Evolutionary conservation across 2,329 filamentous ascomycete species (phyloP).

Genomic region (Beauveria asiatica): DNA sequence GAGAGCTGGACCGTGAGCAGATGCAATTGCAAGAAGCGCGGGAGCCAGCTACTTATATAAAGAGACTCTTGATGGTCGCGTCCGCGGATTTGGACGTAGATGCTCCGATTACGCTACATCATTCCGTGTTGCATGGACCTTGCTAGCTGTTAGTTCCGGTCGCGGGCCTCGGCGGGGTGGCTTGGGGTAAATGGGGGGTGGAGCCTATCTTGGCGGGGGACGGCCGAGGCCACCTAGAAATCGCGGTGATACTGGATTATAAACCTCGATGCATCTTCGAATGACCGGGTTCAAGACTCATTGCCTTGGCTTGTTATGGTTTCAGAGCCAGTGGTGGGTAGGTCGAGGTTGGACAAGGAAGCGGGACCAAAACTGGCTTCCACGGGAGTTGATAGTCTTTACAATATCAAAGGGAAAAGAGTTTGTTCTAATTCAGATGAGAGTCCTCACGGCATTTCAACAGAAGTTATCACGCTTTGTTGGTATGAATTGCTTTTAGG

Average conservation of each 20-base stretch:
- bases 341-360: not conserved
- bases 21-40: not conserved
- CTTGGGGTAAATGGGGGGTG: not conserved
- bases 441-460: not conserved
- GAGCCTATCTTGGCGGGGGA: not conserved
- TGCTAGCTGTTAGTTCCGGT: not conserved
- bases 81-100: not conserved
- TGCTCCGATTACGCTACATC: slow-evolving; percentile 1
- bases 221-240: not conserved
- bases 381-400: not conserved
- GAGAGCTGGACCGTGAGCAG: not conserved
- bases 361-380: not conserved
- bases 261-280: not conserved
- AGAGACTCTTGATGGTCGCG: not conserved
- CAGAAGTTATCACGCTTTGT: not conserved
- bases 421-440: not conserved
- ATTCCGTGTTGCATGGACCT: not conserved
- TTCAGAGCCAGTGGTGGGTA: not conserved
- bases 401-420: not conserved
- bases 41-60: not conserved
- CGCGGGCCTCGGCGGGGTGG: not conserved
- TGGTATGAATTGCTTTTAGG: no score
- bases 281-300: not conserved
- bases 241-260: not conserved
- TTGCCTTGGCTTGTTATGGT: not conserved